phyloP scores from a whole-genome alignment of 225 moss, liverwort and hornwort species.

The Antitrichia curtipendula region DNA sequence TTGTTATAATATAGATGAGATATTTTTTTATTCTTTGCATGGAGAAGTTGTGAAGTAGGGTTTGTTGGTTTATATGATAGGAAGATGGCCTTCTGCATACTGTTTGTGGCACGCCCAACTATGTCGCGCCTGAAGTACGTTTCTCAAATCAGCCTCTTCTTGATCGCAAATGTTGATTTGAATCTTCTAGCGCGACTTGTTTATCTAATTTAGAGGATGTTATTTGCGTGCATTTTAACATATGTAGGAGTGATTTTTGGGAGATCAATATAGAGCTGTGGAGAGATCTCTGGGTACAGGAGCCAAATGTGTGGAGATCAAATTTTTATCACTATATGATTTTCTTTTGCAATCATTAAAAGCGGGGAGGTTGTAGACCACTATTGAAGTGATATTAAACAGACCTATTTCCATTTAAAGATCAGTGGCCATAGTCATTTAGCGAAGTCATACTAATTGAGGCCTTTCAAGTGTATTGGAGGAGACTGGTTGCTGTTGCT shows the following conservation, averaged over 20 bases:
- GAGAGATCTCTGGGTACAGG: background rate
- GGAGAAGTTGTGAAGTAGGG: background rate
- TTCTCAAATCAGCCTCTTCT: background rate
- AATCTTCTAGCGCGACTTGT: background rate
- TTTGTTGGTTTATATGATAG: constrained; percentile 20
- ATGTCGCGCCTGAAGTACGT: constrained; percentile 83
- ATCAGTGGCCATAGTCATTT: background rate
- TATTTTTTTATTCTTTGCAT: background rate
- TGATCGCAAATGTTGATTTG: background rate
- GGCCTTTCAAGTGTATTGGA: background rate
- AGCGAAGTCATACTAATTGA: background rate
- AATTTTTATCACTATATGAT: background rate
- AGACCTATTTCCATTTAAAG: background rate
- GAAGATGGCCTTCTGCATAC: constrained; percentile 91
- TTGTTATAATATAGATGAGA: background rate
- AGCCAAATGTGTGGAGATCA: background rate
- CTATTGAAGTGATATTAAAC: background rate
- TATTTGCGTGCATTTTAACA: background rate
- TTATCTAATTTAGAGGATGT: background rate
- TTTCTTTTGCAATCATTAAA: background rate
- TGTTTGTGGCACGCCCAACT: constrained; percentile 88
- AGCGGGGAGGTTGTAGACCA: background rate
- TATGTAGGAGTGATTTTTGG: background rate
- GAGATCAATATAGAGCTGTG: background rate
- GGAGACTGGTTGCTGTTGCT: background rate